Evolutionary conservation across 2,329 filamentous ascomycete genomes (phyloP).

Genomic region (Aspergillus sp.): DNA sequence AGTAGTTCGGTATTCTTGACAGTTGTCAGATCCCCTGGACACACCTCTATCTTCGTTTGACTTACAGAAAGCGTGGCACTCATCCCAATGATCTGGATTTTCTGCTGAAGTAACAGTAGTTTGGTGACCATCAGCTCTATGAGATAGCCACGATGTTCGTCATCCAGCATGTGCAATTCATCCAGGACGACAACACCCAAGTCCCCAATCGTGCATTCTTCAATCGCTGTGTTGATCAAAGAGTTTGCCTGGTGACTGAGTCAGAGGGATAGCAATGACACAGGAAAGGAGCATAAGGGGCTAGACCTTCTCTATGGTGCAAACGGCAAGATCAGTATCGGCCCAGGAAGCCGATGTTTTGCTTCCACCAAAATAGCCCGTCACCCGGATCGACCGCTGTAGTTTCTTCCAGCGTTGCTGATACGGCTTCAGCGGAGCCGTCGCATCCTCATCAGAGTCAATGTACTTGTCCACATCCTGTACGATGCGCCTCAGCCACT

Average conservation of each 20-base stretch:
- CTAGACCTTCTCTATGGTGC: slow-evolving; percentile 71
- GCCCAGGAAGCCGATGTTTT: slow-evolving; percentile 66
- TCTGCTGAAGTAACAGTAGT: slow-evolving; percentile 64
- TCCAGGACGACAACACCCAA: slow-evolving; percentile 70
- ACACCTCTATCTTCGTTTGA: neutral
- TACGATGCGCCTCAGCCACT: slow-evolving; percentile 68
- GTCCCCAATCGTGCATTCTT: slow-evolving; percentile 65
- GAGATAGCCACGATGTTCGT: slow-evolving; percentile 72
- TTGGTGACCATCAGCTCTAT: slow-evolving; percentile 74
- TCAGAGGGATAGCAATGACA: neutral
- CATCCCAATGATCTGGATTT: slow-evolving; percentile 74
- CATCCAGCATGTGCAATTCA: slow-evolving; percentile 80
- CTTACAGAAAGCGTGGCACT: slow-evolving; percentile 71
- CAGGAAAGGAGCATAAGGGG: neutral
- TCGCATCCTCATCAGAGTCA: slow-evolving; percentile 30
- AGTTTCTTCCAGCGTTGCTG: slow-evolving; percentile 56
- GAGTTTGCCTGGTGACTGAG: slow-evolving; percentile 61
- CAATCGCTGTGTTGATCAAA: slow-evolving; percentile 70
- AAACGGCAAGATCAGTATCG: slow-evolving; percentile 75
- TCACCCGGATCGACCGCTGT: slow-evolving; percentile 62
- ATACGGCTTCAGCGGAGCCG: slow-evolving; percentile 36
- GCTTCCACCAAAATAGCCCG: slow-evolving; percentile 73
- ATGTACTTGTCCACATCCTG: slow-evolving; percentile 54
- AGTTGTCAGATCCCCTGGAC: slow-evolving; percentile 11
- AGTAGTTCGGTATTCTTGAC: slow-evolving; percentile 66